Evolutionary conservation across 2,329 filamentous ascomycete genomes (phyloP), one percentile per base, ranked within the genome.

Genomic region (Septoria linicola): DNA sequence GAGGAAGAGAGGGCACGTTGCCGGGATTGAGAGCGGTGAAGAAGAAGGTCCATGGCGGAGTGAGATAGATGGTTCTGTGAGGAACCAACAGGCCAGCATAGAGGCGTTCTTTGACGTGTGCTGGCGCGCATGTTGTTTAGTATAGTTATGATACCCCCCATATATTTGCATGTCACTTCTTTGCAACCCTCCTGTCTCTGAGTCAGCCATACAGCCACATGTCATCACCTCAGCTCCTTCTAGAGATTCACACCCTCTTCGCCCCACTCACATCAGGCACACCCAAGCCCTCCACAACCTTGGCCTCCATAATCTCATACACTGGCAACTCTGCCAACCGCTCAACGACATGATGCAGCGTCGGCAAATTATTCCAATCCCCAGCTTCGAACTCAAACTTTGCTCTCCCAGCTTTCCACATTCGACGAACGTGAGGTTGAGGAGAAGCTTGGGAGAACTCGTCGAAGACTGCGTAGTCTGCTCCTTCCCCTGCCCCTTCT

Each of bases 1-100:
- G 82, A 4, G 91, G 92, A 0, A 83, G 80, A 59, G 75, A 79
- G 10, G 78, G 79, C 13, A 80, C 79, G 0, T 63, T 83, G 44
- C 58, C 67, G 48, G 72, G 71, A 14, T 75, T 84, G 67, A 71
- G 80, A 60, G 80, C 81, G 3, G 72, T 74, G 62, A 83, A 82
- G 70, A 75, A 67, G 67, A 74, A 66, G 57, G 54, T 20, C 17
- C 32, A 89, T 89, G 78, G n/a, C n/a, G n/a, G 21, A 8, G 44
- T 30, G 14, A 40, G 19, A 20, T 39, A 43, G 17, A 27, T 27
- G n/a, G n/a, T n/a, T n/a, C n/a, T n/a, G n/a, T n/a, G n/a, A n/a
- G n/a, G n/a, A n/a, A n/a, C n/a, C n/a, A n/a, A n/a, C n/a, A n/a
- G n/a, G n/a, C n/a, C n/a, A n/a, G n/a, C n/a, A n/a, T n/a, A n/a